Evolutionary conservation across 176 grass and related monocot genomes (phyloP), one percentile per base, ranked within the genome.

Genomic region (Rhipidocladum racemiflorum): DNA sequence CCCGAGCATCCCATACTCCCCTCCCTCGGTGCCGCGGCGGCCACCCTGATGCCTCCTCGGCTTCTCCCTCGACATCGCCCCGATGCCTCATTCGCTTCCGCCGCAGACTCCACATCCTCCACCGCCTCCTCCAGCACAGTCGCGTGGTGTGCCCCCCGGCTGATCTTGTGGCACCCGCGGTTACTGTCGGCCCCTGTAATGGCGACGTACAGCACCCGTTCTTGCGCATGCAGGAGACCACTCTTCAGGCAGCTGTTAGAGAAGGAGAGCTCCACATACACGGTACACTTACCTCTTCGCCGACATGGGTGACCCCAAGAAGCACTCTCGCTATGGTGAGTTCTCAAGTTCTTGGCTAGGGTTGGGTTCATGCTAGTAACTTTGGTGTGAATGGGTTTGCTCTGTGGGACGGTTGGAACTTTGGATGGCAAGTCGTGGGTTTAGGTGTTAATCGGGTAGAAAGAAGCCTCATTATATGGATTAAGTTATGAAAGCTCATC

Each of bases 241-340:
- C 87, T 98, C 25, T 86, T 98, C 56, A 84, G 96, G 74, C 96
- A 98, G 78, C 85, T 98, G 34, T 98, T 98, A 79, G 96, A 98
- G 92, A 88, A 95, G 87, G 96, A 95, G 84, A 95, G 92, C 66
- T 84, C 61, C 74, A 98, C 96, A n/a, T n/a, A n/a, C n/a, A n/a
- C n/a, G n/a, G 2, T 98, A 98, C 78, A 98, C 96, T 45, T 98
- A 98, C 83, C 92, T 98, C 70, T 87, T 98, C 78, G 95, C 95
- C 43, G 95, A 98, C 80, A 53, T 95, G 18, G 59, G 66, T 34
- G 90, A 93, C 57, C 86, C 90, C 24, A 90, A 93, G 21, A 98
- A 88, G 59, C n/a, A n/a, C n/a, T n/a, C 92, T 90, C 28, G 96
- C 96, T 25, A 85, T 98, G 92, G 96, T 98, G 84, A 91, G 82